Evolutionary conservation across 2,329 filamentous ascomycete genomes (phyloP).

Genomic region (Nigrograna mackinnonii): DNA sequence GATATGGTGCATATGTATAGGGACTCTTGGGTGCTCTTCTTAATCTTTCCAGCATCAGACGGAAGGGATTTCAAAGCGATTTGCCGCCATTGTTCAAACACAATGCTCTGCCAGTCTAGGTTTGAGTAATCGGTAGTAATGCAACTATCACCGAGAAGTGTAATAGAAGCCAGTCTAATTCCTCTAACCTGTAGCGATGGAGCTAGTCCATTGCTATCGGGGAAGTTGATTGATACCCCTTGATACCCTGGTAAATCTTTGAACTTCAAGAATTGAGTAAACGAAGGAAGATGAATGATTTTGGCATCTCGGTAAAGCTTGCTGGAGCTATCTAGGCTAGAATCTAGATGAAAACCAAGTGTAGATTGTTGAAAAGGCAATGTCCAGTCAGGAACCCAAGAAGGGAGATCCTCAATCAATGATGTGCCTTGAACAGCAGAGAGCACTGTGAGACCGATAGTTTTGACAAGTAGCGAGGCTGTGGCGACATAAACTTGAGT

Average conservation of each 20-base stretch:
- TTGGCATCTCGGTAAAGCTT: slow-evolving; percentile 1
- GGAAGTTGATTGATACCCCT: slow-evolving; percentile 1
- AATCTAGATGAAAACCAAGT: neutral
- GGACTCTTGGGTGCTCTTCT: neutral
- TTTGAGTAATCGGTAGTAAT: slow-evolving; percentile 1
- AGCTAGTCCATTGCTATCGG: neutral
- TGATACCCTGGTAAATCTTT: slow-evolving; percentile 1
- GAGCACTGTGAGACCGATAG: neutral
- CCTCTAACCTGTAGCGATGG: neutral
- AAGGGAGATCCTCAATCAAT: neutral
- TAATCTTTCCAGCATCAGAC: neutral
- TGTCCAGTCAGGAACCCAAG: neutral
- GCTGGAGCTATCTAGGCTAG: neutral
- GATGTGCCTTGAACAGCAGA: neutral
- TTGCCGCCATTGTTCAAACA: slow-evolving; percentile 1
- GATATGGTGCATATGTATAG: neutral
- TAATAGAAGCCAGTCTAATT: slow-evolving; percentile 1
- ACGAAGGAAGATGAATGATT: slow-evolving; percentile 1
- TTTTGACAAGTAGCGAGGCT: neutral
- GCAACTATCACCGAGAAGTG: neutral
- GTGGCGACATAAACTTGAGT: slow-evolving; percentile 1
- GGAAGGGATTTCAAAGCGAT: slow-evolving; percentile 1
- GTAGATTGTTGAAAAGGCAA: neutral
- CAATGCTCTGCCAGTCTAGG: neutral
- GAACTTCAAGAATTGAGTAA: slow-evolving; percentile 1